Evolutionary conservation across 352 stramenopile genomes (phyloP).

Genomic region (Phytophthora fragariaefolia): DNA sequence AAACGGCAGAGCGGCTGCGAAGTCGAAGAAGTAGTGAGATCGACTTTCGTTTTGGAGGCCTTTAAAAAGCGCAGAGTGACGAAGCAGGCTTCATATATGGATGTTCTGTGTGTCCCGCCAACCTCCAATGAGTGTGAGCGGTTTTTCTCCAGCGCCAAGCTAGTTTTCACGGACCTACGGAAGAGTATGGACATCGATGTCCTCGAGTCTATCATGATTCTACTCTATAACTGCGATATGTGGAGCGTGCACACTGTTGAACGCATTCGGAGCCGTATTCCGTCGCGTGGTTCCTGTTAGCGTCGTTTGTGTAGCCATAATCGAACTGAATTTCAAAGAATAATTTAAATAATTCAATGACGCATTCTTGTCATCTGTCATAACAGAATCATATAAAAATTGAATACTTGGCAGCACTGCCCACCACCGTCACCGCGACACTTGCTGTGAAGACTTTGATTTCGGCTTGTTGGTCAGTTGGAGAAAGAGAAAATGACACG

Average conservation of each 20-base stretch:
- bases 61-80: background rate
- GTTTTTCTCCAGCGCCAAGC: background rate
- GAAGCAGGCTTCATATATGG: background rate
- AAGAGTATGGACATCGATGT: no score
- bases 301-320: conserved; percentile 56
- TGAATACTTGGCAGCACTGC: no score
- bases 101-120: background rate
- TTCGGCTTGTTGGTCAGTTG: background rate
- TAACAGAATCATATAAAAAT: conserved; percentile 46
- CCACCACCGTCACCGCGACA: conserved; percentile 10
- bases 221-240: background rate
- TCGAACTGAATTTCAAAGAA: conserved; percentile 62
- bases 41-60: background rate
- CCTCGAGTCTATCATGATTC: background rate
- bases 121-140: background rate
- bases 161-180: background rate
- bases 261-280: no score
- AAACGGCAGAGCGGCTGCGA: no score
- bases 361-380: conserved; percentile 69
- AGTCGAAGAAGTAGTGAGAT: background rate
- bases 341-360: conserved; percentile 53
- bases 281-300: conserved; percentile 64
- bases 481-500: conserved; percentile 18
- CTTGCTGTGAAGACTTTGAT: conserved; percentile 46
- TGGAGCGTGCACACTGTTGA: background rate